Percentiles rank a stretch among this genome's conserved stretches.
phyloP scores from a whole-genome alignment of 139 green algal genomes.

The Tetraselmis chui region DNA sequence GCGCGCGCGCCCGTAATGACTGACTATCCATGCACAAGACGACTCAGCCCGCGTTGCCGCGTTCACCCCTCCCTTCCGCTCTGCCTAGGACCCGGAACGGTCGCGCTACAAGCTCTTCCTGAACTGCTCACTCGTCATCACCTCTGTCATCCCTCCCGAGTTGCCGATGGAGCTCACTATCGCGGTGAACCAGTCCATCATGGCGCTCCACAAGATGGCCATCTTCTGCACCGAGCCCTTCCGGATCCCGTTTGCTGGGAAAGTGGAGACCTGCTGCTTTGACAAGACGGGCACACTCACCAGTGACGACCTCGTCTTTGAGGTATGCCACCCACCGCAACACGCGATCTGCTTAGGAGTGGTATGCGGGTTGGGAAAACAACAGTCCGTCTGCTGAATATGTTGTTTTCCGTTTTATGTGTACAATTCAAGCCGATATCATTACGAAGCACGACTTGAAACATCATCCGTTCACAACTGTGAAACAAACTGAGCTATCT shows the following conservation, averaged over 20 bases:
- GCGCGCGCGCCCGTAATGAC: neutral
- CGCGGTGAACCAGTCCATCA: conserved; percentile 71
- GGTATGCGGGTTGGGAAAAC: too few relatives aligned
- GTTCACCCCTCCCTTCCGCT: neutral
- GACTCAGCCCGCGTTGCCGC: neutral
- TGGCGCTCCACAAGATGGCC: conserved; percentile 46
- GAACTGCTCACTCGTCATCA: conserved; percentile 98
- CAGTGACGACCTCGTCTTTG: conserved; percentile 82
- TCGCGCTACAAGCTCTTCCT: conserved; percentile 94
- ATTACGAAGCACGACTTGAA: too few relatives aligned
- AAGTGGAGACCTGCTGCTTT: conserved; percentile 94
- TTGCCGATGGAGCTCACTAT: conserved; percentile 98
- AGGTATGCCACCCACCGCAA: conserved; percentile 25
- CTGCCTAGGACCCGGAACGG: conserved; percentile 69
- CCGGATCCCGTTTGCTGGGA: conserved; percentile 89
- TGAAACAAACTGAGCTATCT: too few relatives aligned
- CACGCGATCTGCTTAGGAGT: neutral
- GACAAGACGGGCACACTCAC: conserved; percentile 99
- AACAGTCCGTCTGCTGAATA: too few relatives aligned
- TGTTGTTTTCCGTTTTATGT: too few relatives aligned
- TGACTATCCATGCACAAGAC: conserved; percentile 3
- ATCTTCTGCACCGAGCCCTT: conserved; percentile 99
- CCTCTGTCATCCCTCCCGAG: conserved; percentile 90
- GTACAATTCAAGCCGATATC: too few relatives aligned
- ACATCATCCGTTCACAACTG: too few relatives aligned